Evolutionary conservation across 345 rosid species (phyloP), one percentile per base, ranked within the genome.

Genomic region (Eucalyptus globulus): DNA sequence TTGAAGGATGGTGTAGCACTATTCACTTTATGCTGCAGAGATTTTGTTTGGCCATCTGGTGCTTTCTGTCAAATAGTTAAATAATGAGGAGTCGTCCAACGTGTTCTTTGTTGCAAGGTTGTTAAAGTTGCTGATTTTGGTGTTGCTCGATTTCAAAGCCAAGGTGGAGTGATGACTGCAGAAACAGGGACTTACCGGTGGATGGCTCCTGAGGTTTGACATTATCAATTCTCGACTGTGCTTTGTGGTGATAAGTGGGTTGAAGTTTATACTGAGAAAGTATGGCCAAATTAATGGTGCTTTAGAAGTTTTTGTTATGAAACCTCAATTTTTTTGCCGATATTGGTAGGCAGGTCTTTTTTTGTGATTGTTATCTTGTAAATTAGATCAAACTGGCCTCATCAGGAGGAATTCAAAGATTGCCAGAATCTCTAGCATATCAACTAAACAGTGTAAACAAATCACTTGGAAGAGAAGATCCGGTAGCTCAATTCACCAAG

Each of bases 201-300:
- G 98, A 95, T 96, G 98, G 98, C 98, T 65, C 97, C 98, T 54
- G 98, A 96, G 96, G 96, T 96, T 56, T 88, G 93, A 60, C 93
- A 89, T 44, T 87, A n/a, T 72, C 54, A 53, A 49, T 60, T 16
- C 89, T 26, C 72, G 43, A 54, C 27, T 72, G 80, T 83, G 51
- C 56, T 90, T 88, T 72, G 80, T 27, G 47, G 43, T 51, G 62
- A n/a, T 37, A 50, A 56, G 31, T 26, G 50, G 9, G 65, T 65
- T 29, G 40, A 31, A 43, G 34, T 44, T 43, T 56, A 10, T 9
- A 45, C 22, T 37, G 51, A 87, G 11, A n/a, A 44, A 34, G 65
- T 11, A 26, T 69, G 86, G 87, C 54, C 87, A 45, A 72, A 34
- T 76, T 13, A 19, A 72, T 4, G 14, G 45, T 76, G 83, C 27